phyloP scores from a whole-genome alignment of 805 yeast genomes.

The Myxozyma vanderwaltii region DNA sequence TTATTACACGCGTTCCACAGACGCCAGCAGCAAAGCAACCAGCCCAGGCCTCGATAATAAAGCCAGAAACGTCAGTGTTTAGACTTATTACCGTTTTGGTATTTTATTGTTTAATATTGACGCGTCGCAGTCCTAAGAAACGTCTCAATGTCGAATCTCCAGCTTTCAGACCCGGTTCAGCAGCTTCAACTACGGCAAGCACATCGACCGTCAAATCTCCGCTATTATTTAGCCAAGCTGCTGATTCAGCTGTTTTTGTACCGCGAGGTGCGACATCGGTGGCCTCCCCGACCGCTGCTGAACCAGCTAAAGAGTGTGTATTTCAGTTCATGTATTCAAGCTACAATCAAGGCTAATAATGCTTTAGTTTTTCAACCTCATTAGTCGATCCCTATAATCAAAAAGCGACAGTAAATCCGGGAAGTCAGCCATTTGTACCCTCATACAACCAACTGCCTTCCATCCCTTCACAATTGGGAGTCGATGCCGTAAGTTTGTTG shows the following conservation, averaged over 20 bases:
- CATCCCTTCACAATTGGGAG: conserved; percentile 8
- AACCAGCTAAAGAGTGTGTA: conserved; percentile 4
- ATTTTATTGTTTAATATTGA: background rate
- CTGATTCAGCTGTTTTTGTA: conserved; percentile 40
- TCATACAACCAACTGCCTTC: conserved; percentile 12
- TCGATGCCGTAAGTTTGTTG: conserved; percentile 9
- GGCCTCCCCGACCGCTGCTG: background rate
- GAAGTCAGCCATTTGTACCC: conserved; percentile 14
- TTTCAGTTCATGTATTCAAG: background rate
- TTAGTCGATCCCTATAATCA: conserved; percentile 13
- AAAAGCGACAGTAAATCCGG: conserved; percentile 2
- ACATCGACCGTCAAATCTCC: conserved; percentile 15
- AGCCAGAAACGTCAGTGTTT: conserved; percentile 18
- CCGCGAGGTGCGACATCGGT: conserved; percentile 38
- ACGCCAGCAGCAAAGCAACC: conserved; percentile 2
- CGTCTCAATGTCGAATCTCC: conserved; percentile 60
- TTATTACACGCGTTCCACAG: background rate
- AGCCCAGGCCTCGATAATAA: conserved; percentile 6
- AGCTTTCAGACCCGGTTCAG: conserved; percentile 52
- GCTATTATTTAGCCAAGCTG: conserved; percentile 11
- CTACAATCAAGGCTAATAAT: too few relatives aligned
- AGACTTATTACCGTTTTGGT: background rate
- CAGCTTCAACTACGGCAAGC: conserved; percentile 16
- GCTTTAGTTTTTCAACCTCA: conserved; percentile 3
- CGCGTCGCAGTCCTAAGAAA: conserved; percentile 40